Percentiles rank a stretch among this genome's conserved stretches.
These are phyloP conservation scores for Fusarium albidum DNA, from an alignment of 2,329 filamentous ascomycete genomes.

Conservation along the genomic window DNA sequence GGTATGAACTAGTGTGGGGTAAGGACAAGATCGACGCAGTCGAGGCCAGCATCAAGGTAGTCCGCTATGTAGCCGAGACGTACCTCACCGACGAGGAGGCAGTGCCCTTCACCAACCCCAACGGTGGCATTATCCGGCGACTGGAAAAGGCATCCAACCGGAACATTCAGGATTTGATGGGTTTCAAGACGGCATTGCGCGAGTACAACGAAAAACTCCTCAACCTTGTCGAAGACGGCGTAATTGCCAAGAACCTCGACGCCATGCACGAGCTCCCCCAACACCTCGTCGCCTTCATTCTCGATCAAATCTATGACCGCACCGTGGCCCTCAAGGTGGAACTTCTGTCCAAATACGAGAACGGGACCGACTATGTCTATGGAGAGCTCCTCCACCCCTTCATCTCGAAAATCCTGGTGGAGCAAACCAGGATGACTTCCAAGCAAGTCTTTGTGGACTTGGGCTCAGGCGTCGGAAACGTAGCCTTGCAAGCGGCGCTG, in stretches of 20 bases:
- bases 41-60: conserved; percentile 75
- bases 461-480: conserved; percentile 95
- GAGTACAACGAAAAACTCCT: conserved; percentile 80
- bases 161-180: conserved; percentile 67
- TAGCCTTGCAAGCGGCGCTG: conserved; percentile 90
- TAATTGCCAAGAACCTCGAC: conserved; percentile 76
- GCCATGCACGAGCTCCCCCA: conserved; percentile 73
- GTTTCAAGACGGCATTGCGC: conserved; percentile 76
- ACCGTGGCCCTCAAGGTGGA: conserved; percentile 92
- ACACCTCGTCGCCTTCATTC: conserved; percentile 79
- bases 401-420: conserved; percentile 80
- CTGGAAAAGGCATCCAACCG: conserved; percentile 78
- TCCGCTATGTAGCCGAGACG: conserved; percentile 74
- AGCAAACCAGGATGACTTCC: conserved; percentile 79
- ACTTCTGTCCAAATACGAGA: conserved; percentile 82
- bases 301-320: conserved; percentile 88
- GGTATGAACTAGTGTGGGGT: conserved; percentile 74
- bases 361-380: conserved; percentile 92
- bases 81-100: conserved; percentile 79
- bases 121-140: conserved; percentile 77
- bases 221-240: conserved; percentile 72
- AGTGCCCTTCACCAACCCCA: conserved; percentile 73
- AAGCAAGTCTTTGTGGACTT: conserved; percentile 92
- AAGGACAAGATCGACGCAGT: conserved; percentile 82
- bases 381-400: conserved; percentile 90